These are phyloP conservation scores for Xerocomus brunneocitrinus DNA, from an alignment of 768 basidiomycete genomes.

Conservation along the genomic window DNA sequence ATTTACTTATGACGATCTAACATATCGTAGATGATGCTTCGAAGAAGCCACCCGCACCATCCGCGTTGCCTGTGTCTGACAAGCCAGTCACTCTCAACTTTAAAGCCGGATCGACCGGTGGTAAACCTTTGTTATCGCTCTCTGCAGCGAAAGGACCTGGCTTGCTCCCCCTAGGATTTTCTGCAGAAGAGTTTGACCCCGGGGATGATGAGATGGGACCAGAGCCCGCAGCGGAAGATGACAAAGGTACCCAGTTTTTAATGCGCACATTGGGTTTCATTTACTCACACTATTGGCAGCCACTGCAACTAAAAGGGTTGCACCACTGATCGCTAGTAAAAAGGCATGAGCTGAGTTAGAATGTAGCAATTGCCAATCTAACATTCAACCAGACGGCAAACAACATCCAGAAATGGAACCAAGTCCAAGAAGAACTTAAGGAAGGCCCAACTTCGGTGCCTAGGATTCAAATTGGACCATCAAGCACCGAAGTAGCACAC, in stretches of 20 bases:
- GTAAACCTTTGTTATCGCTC: conserved; percentile 18
- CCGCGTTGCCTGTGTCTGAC: conserved; percentile 65
- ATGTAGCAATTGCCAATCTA: background rate
- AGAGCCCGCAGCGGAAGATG: conserved; percentile 44
- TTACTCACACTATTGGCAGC: conserved; percentile 29
- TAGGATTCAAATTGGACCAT: conserved; percentile 8
- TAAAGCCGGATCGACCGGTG: conserved; percentile 36
- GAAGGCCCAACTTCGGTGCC: conserved; percentile 34
- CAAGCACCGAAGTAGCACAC: conserved; percentile 10
- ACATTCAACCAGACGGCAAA: conserved; percentile 58
- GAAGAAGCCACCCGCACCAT: conserved; percentile 49
- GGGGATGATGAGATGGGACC: conserved; percentile 42
- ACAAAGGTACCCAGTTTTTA: conserved; percentile 25
- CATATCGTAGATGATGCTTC: conserved; percentile 30
- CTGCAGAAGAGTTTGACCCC: conserved; percentile 53
- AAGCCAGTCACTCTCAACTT: conserved; percentile 81
- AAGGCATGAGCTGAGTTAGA: conserved; percentile 47
- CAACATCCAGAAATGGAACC: conserved; percentile 97
- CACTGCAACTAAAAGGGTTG: conserved; percentile 61
- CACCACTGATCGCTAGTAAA: conserved; percentile 78
- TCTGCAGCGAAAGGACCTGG: conserved; percentile 32
- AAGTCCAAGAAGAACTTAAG: conserved; percentile 84
- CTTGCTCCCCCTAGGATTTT: conserved; percentile 58
- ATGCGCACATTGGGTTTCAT: background rate
- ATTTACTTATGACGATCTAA: conserved; percentile 9